Conservation (phyloP, 108 stramenopile genomes). For the Chaetoceros muelleri region DNA sequence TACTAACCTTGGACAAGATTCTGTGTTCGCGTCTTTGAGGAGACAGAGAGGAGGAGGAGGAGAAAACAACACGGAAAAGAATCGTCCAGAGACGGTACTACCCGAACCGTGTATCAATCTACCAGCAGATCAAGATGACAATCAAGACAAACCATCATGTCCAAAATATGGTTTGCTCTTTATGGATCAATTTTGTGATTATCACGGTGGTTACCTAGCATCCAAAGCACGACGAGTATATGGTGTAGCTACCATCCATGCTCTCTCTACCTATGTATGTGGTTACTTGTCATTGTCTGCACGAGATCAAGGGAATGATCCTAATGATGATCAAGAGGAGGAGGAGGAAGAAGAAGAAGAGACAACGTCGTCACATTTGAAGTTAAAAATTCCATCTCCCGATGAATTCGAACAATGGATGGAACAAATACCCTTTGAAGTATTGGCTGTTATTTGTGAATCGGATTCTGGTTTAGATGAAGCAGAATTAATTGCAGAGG, state of each 20-base stretch:
- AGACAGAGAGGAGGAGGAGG: too few relatives aligned
- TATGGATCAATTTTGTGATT: constrained; percentile 74
- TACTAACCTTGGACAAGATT: too few relatives aligned
- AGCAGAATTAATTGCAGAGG: constrained; percentile 52
- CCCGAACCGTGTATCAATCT: too few relatives aligned
- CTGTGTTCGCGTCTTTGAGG: too few relatives aligned
- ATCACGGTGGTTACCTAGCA: constrained; percentile 58
- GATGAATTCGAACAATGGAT: constrained; percentile 31
- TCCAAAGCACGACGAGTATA: constrained; percentile 36
- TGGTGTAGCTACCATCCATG: constrained; percentile 44
- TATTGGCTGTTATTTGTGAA: constrained; percentile 63
- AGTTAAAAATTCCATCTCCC: constrained; percentile 29
- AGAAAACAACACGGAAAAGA: too few relatives aligned
- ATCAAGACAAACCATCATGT: background rate
- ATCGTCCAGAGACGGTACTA: too few relatives aligned
- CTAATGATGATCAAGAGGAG: too few relatives aligned
- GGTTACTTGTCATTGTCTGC: constrained; percentile 37
- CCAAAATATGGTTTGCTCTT: constrained; percentile 25
- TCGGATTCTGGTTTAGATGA: constrained; percentile 71
- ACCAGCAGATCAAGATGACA: too few relatives aligned
- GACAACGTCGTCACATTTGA: constrained; percentile 20
- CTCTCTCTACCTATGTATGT: constrained; percentile 50
- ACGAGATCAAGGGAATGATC: too few relatives aligned
- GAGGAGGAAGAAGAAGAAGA: constrained; percentile 27
- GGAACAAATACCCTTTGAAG: constrained; percentile 23